Evolutionary conservation across 1,284 basidiomycete species (phyloP).

Genomic region (Leccinum subrobustum): DNA sequence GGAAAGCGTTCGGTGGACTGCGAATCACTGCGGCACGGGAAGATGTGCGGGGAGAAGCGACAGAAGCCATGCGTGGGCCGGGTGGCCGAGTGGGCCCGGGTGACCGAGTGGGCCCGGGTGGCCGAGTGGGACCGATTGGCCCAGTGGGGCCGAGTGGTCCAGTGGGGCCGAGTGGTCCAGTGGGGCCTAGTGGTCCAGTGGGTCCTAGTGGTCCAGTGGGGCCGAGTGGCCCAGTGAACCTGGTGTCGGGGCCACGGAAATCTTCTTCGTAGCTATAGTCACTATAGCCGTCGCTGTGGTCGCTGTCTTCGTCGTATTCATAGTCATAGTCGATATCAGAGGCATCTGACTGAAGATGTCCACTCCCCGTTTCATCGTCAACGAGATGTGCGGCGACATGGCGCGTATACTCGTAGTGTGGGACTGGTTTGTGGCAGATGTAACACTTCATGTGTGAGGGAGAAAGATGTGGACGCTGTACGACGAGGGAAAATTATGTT

Average conservation of each 20-base stretch:
- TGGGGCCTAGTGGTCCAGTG: too few relatives aligned
- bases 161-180: too few relatives aligned
- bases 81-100: background rate
- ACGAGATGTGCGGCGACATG: constrained; percentile 16
- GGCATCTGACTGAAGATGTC: background rate
- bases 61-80: background rate
- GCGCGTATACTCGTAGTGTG: constrained; percentile 11
- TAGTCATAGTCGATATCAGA: background rate
- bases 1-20: constrained; percentile 15
- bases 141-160: too few relatives aligned
- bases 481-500: background rate
- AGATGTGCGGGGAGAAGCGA: background rate
- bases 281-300: too few relatives aligned
- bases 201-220: too few relatives aligned
- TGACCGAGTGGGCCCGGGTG: background rate
- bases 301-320: background rate
- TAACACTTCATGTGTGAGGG: constrained; percentile 15
- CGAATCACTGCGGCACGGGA: background rate
- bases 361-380: background rate
- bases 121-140: background rate
- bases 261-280: constrained; percentile 3
- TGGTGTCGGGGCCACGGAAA: background rate
- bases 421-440: constrained; percentile 13
- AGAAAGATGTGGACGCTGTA: background rate
- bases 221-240: background rate